Evolutionary conservation across 495 filamentous ascomycete genomes (phyloP), one percentile per base, ranked within the genome.

Genomic region (Daldinia childiae): DNA sequence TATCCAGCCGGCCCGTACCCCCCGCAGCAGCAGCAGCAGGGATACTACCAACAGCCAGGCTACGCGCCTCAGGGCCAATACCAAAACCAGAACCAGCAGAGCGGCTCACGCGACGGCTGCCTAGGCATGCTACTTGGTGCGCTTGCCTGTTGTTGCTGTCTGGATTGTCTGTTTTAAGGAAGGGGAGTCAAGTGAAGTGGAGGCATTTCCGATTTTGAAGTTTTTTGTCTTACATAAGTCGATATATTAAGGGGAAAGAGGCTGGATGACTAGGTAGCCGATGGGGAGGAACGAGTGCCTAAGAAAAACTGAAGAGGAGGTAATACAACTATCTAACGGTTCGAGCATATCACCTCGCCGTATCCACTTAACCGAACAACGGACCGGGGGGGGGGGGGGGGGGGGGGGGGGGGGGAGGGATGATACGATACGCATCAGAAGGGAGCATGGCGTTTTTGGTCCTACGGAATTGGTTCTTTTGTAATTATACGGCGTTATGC

Each of bases 81-180:
- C 38, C 62, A 68, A 48, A 19, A 77, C 50, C 60, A 72, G 45
- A 56, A 68, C 66, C 39, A 41, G 32, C 68, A 71, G 7, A 60
- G 74, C 36, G 15, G 39, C 34, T 51, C 55, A 15, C n/a, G 50
- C 11, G 62, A 72, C 50, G 78, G 79, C 14, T 79, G 82, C 36
- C 34, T 83, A 11, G 77, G 77, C 29, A 77, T 77, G 0, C 64
- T 83, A 48, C 50, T 83, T 1, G 82, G 79, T 0, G 69, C 72
- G 55, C 65, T 84, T 58, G 83, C 83, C 1, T 83, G 82, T 74
- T 85, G 83, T 64, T 85, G 83, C 76, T 85, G 83, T 66, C 66
- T 85, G 59, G 83, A 85, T 26, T 76, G 78, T 19, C 56, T 85
- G 36, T 84, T 84, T 60, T 85, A 82, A 59, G 43, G 39, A 41